phyloP scores from a whole-genome alignment of 1,284 basidiomycete species.

The Rhodotorula mucilaginosa region DNA sequence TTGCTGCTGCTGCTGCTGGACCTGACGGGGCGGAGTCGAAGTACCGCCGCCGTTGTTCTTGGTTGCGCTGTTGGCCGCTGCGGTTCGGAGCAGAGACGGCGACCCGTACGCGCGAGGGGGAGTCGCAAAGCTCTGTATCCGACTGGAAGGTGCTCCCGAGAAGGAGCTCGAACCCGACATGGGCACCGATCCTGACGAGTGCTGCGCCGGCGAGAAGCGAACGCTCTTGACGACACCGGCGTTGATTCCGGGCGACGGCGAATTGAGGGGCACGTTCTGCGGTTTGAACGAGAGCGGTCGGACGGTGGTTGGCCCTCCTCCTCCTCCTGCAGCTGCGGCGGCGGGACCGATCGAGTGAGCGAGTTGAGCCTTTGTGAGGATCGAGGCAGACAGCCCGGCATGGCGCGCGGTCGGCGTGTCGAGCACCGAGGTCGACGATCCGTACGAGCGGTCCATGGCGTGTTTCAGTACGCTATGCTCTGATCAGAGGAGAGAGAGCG shows the following conservation, averaged over 20 bases:
- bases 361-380: constrained; percentile 19
- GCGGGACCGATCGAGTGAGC: constrained; percentile 16
- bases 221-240: constrained; percentile 19
- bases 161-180: constrained; percentile 7
- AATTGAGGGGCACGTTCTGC: neutral
- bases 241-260: neutral
- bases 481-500: too few relatives aligned
- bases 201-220: constrained; percentile 33
- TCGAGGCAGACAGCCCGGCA: constrained; percentile 2
- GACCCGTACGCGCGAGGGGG: constrained; percentile 14
- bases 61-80: constrained; percentile 6
- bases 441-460: constrained; percentile 28
- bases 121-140: constrained; percentile 25
- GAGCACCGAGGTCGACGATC: constrained; percentile 23
- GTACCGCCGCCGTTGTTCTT: neutral
- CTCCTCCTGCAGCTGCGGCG: too few relatives aligned
- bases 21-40: constrained; percentile 16
- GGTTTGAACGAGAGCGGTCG: constrained; percentile 27
- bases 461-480: too few relatives aligned
- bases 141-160: constrained; percentile 10
- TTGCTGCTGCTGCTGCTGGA: constrained; percentile 5
- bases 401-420: constrained; percentile 29
- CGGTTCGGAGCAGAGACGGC: constrained; percentile 18
- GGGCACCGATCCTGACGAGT: neutral
- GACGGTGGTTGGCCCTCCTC: neutral